phyloP scores from a whole-genome alignment of 2,329 filamentous ascomycete genomes.

The Aureobasidium musti region DNA sequence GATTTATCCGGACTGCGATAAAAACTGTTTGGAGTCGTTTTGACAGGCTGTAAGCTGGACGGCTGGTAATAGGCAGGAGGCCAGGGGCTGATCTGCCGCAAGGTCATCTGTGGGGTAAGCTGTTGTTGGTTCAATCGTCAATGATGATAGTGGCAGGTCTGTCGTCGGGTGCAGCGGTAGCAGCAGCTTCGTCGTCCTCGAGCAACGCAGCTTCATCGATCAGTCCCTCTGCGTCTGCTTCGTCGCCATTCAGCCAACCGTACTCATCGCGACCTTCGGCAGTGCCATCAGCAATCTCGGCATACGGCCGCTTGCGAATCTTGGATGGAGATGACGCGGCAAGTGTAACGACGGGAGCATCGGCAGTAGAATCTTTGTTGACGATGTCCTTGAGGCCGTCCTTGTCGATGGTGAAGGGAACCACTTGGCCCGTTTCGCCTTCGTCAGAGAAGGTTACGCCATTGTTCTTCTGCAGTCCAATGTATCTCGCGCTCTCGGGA shows the following conservation, averaged over 20 bases:
- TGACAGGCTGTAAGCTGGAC: not conserved
- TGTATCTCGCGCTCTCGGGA: constrained; percentile 44
- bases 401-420: constrained; percentile 51
- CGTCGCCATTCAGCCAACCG: constrained; percentile 69
- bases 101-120: not conserved
- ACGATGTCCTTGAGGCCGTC: constrained; percentile 15
- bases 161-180: not conserved
- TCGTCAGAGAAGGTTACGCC: constrained; percentile 46
- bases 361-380: constrained; percentile 34
- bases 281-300: constrained; percentile 61
- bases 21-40: not conserved
- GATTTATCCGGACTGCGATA: not conserved
- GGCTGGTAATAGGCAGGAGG: not conserved
- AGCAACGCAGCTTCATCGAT: constrained; percentile 39
- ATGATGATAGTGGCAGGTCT: constrained; percentile 1
- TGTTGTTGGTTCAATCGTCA: constrained; percentile 10
- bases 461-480: constrained; percentile 49
- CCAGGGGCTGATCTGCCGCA: not conserved
- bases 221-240: constrained; percentile 48
- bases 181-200: constrained; percentile 18
- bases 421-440: constrained; percentile 51
- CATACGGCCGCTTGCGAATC: constrained; percentile 59
- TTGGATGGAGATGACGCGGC: constrained; percentile 37
- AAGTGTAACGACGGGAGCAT: constrained; percentile 32
- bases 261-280: constrained; percentile 67